phyloP scores from a whole-genome alignment of 306 rosid genomes.

The Medicago lupulina region DNA sequence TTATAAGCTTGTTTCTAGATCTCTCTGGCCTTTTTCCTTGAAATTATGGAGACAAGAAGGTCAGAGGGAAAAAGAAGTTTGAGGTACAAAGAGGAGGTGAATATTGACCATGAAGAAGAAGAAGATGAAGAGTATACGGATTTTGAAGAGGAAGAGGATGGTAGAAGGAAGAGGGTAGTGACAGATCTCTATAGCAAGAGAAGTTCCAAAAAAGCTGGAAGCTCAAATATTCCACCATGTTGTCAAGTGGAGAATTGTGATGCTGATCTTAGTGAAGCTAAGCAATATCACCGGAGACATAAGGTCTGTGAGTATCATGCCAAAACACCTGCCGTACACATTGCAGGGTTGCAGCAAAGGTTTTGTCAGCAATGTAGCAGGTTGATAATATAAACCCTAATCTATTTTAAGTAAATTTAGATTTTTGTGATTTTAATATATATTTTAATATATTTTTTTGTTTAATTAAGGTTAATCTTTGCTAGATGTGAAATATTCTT shows the following conservation, averaged over 20 bases:
- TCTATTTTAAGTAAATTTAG: neutral
- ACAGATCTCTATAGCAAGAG: slow-evolving; percentile 44
- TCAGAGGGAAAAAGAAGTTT: slow-evolving; percentile 68
- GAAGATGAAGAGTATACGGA: slow-evolving; percentile 37
- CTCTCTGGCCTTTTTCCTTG: slow-evolving; percentile 28
- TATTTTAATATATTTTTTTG: neutral
- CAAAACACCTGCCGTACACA: slow-evolving; percentile 58
- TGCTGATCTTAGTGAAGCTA: slow-evolving; percentile 68
- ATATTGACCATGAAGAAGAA: slow-evolving; percentile 42
- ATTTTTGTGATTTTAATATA: neutral
- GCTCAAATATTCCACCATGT: slow-evolving; percentile 38
- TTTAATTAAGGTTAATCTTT: slow-evolving; percentile 21
- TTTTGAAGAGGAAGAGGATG: slow-evolving; percentile 48
- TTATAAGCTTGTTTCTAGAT: slow-evolving; percentile 11
- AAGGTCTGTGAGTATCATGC: slow-evolving; percentile 87
- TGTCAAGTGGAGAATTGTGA: slow-evolving; percentile 76
- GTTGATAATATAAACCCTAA: slow-evolving; percentile 67
- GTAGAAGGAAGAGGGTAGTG: slow-evolving; percentile 50
- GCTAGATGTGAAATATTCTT: slow-evolving; percentile 4
- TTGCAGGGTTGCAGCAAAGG: slow-evolving; percentile 67
- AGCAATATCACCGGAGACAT: slow-evolving; percentile 76
- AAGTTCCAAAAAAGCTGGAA: slow-evolving; percentile 33
- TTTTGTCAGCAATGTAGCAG: slow-evolving; percentile 99
- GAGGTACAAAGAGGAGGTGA: slow-evolving; percentile 47
- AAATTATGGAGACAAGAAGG: slow-evolving; percentile 61